Evolutionary conservation across 1,284 basidiomycete genomes (phyloP).

Genomic region (Pisolithus thermaeus): DNA sequence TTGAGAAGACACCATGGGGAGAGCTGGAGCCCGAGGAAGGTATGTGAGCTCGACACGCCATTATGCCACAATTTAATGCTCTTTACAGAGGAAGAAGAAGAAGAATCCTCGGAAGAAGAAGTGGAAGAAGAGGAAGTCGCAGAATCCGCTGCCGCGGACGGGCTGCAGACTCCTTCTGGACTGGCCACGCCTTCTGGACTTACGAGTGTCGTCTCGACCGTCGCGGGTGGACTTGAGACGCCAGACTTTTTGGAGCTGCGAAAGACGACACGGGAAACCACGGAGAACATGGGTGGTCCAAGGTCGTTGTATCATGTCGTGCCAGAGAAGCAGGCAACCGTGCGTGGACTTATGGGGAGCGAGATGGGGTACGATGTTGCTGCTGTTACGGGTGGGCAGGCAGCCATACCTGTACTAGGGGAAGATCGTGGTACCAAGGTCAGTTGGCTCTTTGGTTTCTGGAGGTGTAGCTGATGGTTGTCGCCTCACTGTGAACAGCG

Average conservation of each 20-base stretch:
- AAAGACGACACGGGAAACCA: slow-evolving; percentile 59
- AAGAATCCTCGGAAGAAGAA: slow-evolving; percentile 30
- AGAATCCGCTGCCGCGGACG: slow-evolving; percentile 58
- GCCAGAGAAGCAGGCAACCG: slow-evolving; percentile 84
- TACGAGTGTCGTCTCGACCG: slow-evolving; percentile 90
- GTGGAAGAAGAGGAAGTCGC: slow-evolving; percentile 54
- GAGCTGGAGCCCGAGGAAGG: slow-evolving; percentile 92
- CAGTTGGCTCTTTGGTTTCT: slow-evolving; percentile 18
- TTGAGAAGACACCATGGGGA: slow-evolving; percentile 85
- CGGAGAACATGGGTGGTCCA: slow-evolving; percentile 61
- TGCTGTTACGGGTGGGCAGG: slow-evolving; percentile 46
- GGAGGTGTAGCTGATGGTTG: not conserved
- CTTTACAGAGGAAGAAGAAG: slow-evolving; percentile 20
- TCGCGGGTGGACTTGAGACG: slow-evolving; percentile 93
- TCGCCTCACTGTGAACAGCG: slow-evolving; percentile 43
- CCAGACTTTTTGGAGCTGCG: slow-evolving; percentile 96
- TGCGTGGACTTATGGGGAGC: slow-evolving; percentile 94
- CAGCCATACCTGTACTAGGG: slow-evolving; percentile 77
- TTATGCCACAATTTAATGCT: slow-evolving; percentile 1
- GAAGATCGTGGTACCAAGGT: slow-evolving; percentile 89
- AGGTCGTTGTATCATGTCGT: slow-evolving; percentile 89
- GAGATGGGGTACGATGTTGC: slow-evolving; percentile 90
- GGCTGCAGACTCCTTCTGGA: slow-evolving; percentile 90
- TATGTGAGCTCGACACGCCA: slow-evolving; percentile 21
- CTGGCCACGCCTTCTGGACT: slow-evolving; percentile 92